phyloP scores from a whole-genome alignment of 2,329 filamentous ascomycete genomes.

The Lasiodiplodia sp. region DNA sequence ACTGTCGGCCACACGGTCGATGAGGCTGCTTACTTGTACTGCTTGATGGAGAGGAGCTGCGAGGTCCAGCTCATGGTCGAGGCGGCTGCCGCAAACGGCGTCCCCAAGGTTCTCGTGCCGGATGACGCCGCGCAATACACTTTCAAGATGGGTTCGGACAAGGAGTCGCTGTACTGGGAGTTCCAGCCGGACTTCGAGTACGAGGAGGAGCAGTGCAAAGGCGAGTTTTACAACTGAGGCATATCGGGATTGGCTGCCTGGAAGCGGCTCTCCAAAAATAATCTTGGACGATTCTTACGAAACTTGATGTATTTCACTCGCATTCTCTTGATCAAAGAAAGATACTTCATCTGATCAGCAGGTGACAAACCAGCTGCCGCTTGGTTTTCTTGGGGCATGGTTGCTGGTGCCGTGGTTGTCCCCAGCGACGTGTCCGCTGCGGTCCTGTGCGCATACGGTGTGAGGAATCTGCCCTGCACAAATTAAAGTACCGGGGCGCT shows the following conservation, averaged over 20 bases:
- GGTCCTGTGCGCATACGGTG: not conserved
- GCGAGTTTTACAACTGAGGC: slow-evolving; percentile 26
- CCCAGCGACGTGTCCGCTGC: not conserved
- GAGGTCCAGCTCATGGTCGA: slow-evolving; percentile 73
- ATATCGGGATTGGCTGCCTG: not conserved
- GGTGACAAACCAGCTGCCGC: not conserved
- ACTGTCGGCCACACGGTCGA: slow-evolving; percentile 76
- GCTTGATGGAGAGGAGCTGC: slow-evolving; percentile 72
- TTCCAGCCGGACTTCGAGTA: slow-evolving; percentile 58
- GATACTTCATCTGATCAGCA: not conserved
- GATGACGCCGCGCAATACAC: slow-evolving; percentile 64
- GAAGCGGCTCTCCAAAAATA: not conserved
- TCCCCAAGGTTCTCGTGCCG: slow-evolving; percentile 62
- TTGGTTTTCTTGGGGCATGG: not conserved
- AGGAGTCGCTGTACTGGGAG: slow-evolving; percentile 60
- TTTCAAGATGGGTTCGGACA: slow-evolving; percentile 57
- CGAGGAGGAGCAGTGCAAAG: slow-evolving; percentile 38
- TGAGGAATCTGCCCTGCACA: not conserved
- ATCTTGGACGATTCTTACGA: not conserved
- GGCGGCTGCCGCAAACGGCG: slow-evolving; percentile 63
- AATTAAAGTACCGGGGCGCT: slow-evolving; percentile 2
- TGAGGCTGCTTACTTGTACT: slow-evolving; percentile 75
- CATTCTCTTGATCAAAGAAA: not conserved
- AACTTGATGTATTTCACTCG: not conserved
- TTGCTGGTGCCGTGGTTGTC: not conserved